These are phyloP conservation scores for Mercurialis annua DNA, from an alignment of 345 rosid genomes.

Conservation along the genomic window DNA sequence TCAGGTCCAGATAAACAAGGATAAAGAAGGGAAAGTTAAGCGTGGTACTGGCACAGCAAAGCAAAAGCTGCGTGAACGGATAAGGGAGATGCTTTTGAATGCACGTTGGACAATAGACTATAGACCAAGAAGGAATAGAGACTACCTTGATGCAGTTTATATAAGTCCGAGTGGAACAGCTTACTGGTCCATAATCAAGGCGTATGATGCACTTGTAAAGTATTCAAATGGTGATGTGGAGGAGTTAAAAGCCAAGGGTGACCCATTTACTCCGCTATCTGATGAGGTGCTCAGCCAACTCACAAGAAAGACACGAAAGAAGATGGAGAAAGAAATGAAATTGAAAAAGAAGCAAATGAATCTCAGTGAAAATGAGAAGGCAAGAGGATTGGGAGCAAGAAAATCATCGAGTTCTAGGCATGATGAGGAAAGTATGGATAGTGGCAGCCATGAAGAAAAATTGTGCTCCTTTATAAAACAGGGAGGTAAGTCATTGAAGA, in stretches of 20 bases:
- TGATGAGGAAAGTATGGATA: conserved; percentile 31
- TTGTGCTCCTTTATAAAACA: conserved; percentile 58
- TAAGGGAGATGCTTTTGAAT: conserved; percentile 58
- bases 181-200: conserved; percentile 38
- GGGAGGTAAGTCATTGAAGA: conserved; percentile 47
- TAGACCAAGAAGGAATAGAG: conserved; percentile 38
- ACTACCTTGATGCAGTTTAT: conserved; percentile 35
- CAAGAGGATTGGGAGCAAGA: conserved; percentile 13
- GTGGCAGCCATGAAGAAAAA: conserved; percentile 65
- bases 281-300: conserved; percentile 33
- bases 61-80: conserved; percentile 80
- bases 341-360: conserved; percentile 32
- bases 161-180: conserved; percentile 33
- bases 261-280: conserved; percentile 23
- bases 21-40: conserved; percentile 55
- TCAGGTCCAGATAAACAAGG: conserved; percentile 30
- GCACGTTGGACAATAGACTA: conserved; percentile 37
- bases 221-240: conserved; percentile 28
- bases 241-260: conserved; percentile 18
- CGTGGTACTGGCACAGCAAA: conserved; percentile 93
- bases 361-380: conserved; percentile 16
- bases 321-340: conserved; percentile 38
- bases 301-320: conserved; percentile 32
- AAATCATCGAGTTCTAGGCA: conserved; percentile 18
- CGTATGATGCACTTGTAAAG: conserved; percentile 36